Percentiles rank a stretch among this genome's conserved stretches.
Conservation (phyloP, 2,329 filamentous ascomycete species). For the Diplocarpon rosae region DNA sequence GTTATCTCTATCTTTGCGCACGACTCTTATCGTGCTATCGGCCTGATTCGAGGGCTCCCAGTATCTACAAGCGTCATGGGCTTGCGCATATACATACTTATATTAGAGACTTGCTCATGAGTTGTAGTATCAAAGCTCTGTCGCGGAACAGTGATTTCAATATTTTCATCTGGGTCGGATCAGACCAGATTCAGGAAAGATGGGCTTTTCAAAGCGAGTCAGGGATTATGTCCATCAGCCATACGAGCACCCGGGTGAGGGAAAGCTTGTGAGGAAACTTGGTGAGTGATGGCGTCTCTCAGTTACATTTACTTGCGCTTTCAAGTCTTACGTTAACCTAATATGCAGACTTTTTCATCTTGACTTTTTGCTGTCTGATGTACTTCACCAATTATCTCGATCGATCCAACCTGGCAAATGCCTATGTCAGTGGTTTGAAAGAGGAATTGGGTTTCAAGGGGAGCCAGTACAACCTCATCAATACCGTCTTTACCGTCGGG, state of each 20-base stretch:
- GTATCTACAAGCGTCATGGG: too few species aligned
- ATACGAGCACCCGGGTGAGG: conserved; percentile 20
- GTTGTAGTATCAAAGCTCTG: too few species aligned
- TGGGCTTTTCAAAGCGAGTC: conserved; percentile 9
- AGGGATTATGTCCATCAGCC: conserved; percentile 17
- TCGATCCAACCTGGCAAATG: conserved; percentile 40
- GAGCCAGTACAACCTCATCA: conserved; percentile 42
- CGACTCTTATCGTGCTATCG: too few species aligned
- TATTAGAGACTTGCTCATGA: too few species aligned
- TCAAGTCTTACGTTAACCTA: neutral
- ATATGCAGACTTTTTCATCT: conserved; percentile 23
- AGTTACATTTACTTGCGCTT: neutral
- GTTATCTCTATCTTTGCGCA: too few species aligned
- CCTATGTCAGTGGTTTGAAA: conserved; percentile 43
- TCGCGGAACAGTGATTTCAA: too few species aligned
- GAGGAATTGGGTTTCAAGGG: conserved; percentile 39
- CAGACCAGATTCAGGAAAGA: neutral
- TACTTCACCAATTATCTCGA: conserved; percentile 33
- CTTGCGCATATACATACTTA: too few species aligned
- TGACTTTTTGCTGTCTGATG: conserved; percentile 31
- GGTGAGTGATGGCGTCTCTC: conserved; percentile 7
- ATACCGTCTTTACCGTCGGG: conserved; percentile 33
- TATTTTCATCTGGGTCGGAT: too few species aligned
- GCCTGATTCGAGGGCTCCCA: too few species aligned
- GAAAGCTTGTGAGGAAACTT: conserved; percentile 20